Conservation (phyloP, 805 yeast species). For the Candida ulmi region DNA sequence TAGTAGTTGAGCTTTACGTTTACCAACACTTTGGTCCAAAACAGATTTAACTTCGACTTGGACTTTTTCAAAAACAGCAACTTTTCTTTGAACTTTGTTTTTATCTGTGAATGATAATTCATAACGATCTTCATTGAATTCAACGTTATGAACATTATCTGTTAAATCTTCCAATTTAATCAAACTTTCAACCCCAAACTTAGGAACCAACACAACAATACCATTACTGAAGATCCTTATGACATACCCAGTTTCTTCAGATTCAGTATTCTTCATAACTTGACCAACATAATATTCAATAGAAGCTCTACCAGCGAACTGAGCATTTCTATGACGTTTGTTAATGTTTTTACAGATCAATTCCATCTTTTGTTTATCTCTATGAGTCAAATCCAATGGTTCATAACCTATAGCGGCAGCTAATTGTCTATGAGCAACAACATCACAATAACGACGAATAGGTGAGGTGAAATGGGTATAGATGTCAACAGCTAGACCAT, state of each 20-base stretch:
- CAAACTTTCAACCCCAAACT: conserved; percentile 92
- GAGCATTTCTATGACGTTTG: conserved; percentile 94
- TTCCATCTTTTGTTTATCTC: conserved; percentile 90
- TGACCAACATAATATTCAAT: conserved; percentile 98
- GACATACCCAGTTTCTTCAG: conserved; percentile 81
- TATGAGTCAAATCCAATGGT: conserved; percentile 68
- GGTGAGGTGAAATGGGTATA: conserved; percentile 99
- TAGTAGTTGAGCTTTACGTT: conserved; percentile 80
- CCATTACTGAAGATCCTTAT: conserved; percentile 93
- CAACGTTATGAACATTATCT: conserved; percentile 56
- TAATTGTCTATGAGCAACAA: conserved; percentile 93
- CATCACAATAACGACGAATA: conserved; percentile 95
- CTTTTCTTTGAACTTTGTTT: conserved; percentile 38
- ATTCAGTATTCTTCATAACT: conserved; percentile 82
- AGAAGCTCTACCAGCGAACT: conserved; percentile 97
- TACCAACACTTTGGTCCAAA: conserved; percentile 83
- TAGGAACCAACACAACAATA: conserved; percentile 89
- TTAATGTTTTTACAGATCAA: conserved; percentile 83
- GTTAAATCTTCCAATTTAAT: conserved; percentile 73
- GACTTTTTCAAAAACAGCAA: conserved; percentile 81
- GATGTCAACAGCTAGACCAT: conserved; percentile 95
- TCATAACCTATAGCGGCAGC: conserved; percentile 99
- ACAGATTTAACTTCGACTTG: conserved; percentile 76
- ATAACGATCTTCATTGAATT: conserved; percentile 74
- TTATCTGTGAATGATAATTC: conserved; percentile 54